Evolutionary conservation across 192 early-diverging fungal genomes (phyloP).

Genomic region (Dissophora globulifera): DNA sequence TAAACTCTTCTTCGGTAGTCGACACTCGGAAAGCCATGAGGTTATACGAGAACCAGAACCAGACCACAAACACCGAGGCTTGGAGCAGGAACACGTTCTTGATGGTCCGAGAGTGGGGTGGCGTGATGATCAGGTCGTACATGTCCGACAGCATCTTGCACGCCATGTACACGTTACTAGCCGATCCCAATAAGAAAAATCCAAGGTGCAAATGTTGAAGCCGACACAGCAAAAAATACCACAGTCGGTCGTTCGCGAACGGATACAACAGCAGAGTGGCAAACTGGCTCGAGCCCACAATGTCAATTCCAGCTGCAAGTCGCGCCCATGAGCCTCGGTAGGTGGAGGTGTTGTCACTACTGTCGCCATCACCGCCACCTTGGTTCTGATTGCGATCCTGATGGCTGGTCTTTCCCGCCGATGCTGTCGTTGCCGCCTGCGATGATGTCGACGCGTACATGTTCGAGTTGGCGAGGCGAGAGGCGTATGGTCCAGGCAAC

Average conservation of each 20-base stretch:
- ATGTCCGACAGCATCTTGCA: constrained; percentile 65
- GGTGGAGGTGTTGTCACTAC: no score
- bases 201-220: constrained; percentile 66
- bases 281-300: constrained; percentile 38
- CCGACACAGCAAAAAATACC: constrained; percentile 58
- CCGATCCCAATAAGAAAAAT: constrained; percentile 66
- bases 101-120: constrained; percentile 32
- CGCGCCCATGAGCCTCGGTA: constrained; percentile 30
- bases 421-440: no score
- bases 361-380: no score
- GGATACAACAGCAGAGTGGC: constrained; percentile 51
- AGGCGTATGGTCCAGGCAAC: constrained; percentile 40
- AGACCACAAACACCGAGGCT: constrained; percentile 53
- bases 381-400: not conserved
- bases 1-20: constrained; percentile 57
- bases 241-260: constrained; percentile 59
- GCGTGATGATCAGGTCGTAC: constrained; percentile 61
- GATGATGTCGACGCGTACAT: not conserved
- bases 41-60: constrained; percentile 70
- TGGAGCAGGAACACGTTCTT: constrained; percentile 57
- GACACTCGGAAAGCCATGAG: constrained; percentile 60
- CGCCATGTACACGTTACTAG: constrained; percentile 62
- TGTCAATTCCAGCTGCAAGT: constrained; percentile 28
- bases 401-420: not conserved
- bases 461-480: constrained; percentile 26